These are phyloP conservation scores for Neurospora africana DNA, from an alignment of 495 filamentous ascomycete genomes.

Conservation along the genomic window DNA sequence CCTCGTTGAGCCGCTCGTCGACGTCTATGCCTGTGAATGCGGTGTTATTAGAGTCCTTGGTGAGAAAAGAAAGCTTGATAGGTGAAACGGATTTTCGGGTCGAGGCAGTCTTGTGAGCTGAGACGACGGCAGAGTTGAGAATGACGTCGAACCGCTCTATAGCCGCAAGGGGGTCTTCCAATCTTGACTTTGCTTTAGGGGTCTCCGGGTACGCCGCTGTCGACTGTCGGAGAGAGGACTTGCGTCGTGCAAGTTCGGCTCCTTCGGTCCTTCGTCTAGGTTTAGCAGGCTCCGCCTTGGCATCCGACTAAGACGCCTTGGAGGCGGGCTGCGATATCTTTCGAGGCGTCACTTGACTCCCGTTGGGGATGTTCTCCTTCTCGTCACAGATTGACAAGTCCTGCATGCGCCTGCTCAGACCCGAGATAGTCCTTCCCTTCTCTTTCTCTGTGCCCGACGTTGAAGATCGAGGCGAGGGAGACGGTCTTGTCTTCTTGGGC, in stretches of 20 bases:
- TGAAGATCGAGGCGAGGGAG: constrained; percentile 20
- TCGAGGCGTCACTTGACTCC: constrained; percentile 32
- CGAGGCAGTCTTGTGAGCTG: constrained; percentile 4
- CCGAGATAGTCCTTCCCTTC: constrained; percentile 6
- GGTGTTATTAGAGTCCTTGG: constrained; percentile 56
- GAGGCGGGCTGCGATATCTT: constrained; percentile 2
- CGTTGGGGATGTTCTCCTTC: background rate
- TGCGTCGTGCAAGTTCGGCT: constrained; percentile 3
- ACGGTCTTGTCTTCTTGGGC: constrained; percentile 17
- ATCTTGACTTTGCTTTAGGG: constrained; percentile 6
- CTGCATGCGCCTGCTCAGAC: constrained; percentile 10
- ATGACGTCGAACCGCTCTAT: constrained; percentile 9
- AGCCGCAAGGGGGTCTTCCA: constrained; percentile 2
- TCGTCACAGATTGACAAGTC: constrained; percentile 22
- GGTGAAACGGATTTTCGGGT: constrained; percentile 27
- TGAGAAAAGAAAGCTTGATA: constrained; percentile 41
- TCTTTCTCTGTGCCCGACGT: constrained; percentile 14
- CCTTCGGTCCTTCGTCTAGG: constrained; percentile 3
- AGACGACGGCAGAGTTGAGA: constrained; percentile 9
- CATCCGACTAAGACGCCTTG: constrained; percentile 8
- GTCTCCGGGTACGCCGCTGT: constrained; percentile 2
- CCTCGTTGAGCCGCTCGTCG: constrained; percentile 50
- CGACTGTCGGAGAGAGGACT: background rate
- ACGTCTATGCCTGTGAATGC: constrained; percentile 61
- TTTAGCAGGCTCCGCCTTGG: constrained; percentile 2